Conservation (phyloP, 176 grass and related monocot species). For the Cenchrus fungigraminus region DNA sequence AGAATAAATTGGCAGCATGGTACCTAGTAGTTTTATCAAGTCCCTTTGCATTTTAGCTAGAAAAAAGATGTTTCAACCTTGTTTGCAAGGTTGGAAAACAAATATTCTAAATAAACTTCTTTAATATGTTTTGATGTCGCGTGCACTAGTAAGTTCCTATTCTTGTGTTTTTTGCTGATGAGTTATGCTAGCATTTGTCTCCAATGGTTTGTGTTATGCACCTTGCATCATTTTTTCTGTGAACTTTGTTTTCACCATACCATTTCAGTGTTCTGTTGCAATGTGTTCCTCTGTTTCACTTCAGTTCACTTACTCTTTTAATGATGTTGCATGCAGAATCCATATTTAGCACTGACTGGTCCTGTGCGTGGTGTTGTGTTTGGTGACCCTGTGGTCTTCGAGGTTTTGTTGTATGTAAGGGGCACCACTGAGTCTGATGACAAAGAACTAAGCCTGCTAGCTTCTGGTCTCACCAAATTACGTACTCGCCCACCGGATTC, state of each 20-base stretch:
- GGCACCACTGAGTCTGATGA: constrained; percentile 15
- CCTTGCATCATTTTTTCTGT: background rate
- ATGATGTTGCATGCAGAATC: constrained; percentile 19
- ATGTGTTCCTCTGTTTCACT: constrained; percentile 12
- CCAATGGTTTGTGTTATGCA: background rate
- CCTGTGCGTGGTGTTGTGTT: constrained; percentile 21
- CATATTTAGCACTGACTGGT: constrained; percentile 24
- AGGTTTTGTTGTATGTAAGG: constrained; percentile 16
- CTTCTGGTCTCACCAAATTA: background rate
- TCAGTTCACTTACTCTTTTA: background rate
- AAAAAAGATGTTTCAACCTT: background rate
- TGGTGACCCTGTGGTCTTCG: background rate
- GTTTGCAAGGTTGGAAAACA: background rate
- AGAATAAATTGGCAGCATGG: background rate
- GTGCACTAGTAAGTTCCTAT: background rate
- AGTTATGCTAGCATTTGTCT: background rate
- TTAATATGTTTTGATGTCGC: background rate
- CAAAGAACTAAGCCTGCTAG: constrained; percentile 15
- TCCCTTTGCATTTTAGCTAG: background rate
- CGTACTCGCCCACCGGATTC: background rate
- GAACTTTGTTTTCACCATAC: background rate
- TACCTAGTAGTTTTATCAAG: background rate
- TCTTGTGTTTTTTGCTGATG: background rate
- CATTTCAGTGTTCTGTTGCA: background rate
- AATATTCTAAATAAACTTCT: background rate